Evolutionary conservation across 116 monocot species (phyloP), one percentile per base, ranked within the genome.

Genomic region (Zostera marina): DNA sequence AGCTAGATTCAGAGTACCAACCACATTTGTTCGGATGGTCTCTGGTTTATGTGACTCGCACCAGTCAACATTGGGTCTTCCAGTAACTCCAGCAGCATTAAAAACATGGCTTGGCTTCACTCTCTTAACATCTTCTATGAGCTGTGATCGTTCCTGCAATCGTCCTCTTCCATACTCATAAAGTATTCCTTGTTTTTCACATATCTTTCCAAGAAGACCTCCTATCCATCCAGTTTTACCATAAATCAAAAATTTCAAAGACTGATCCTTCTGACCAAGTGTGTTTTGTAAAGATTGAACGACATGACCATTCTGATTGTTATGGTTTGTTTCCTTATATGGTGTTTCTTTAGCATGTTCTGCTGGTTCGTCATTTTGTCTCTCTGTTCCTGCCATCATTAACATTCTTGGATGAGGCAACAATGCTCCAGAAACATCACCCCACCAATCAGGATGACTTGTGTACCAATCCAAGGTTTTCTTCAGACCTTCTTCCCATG

Each of bases 381-480:
- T 69, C 51, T 85, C 85, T 1, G 57, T 73, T 44, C 82, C 87
- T 12, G 87, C 73, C 76, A 83, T 73, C 73, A 80, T 80, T 16
- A 79, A 60, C 83, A 88, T 88, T 64, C 79, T 76, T 6, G 88
- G 88, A 68, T 88, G 88, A 39, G 88, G 88, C 45, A 79, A 32
- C 58, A 88, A 52, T 42, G 88, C 88, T 39, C 83, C 88, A 15
- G 74, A 51, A 41, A 88, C 88, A 74, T 88, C 83, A 19, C 88
- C 88, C 88, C 88, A 88, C 75, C 83, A 88, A 55, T 77, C 70
- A 69, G 79, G 83, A 58, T 88, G 74, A 22, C 42, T 70, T 32
- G 54, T 77, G 67, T 88, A 88, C 88, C 88, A 88, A 26, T 88
- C 83, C 74, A 76, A 67, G 9, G 88, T 88, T 71, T 77, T 74